Percentiles rank a stretch among this genome's conserved stretches.
These are phyloP conservation scores for Dalbergia cochinchinensis DNA, from an alignment of 306 rosid species.

Conservation along the genomic window DNA sequence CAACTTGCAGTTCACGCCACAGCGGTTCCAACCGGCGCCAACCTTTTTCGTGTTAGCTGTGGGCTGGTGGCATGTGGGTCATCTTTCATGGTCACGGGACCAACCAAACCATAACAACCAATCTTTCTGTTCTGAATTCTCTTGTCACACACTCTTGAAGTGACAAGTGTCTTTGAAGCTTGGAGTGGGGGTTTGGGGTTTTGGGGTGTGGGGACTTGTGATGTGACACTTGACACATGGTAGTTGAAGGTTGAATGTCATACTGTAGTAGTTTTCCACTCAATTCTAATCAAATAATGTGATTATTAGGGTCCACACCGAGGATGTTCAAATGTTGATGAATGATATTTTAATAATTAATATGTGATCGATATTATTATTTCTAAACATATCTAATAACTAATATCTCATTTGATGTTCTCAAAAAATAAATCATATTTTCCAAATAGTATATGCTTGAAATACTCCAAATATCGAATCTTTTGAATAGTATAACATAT, in stretches of 20 bases:
- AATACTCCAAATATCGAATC: too few species aligned
- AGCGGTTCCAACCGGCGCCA: background rate
- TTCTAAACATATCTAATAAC: too few species aligned
- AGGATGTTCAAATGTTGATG: too few species aligned
- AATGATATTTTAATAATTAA: too few species aligned
- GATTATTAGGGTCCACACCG: too few species aligned
- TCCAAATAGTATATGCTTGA: background rate
- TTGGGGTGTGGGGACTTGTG: background rate
- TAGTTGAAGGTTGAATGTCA: background rate
- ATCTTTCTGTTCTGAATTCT: background rate
- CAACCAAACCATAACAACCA: background rate
- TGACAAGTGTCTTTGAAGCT: slow-evolving; percentile 22
- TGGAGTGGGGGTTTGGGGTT: background rate
- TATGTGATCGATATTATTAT: too few species aligned
- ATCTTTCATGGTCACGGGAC: background rate
- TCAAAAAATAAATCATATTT: too few species aligned
- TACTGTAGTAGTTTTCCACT: too few species aligned
- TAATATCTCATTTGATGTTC: background rate
- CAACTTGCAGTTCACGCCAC: background rate
- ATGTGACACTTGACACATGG: background rate
- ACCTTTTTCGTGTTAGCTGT: background rate
- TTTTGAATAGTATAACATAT: too few species aligned
- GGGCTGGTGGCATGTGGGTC: background rate
- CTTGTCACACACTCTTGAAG: background rate
- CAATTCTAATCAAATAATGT: too few species aligned